phyloP scores from a whole-genome alignment of 306 rosid species.

The Cicer cuneatum region DNA sequence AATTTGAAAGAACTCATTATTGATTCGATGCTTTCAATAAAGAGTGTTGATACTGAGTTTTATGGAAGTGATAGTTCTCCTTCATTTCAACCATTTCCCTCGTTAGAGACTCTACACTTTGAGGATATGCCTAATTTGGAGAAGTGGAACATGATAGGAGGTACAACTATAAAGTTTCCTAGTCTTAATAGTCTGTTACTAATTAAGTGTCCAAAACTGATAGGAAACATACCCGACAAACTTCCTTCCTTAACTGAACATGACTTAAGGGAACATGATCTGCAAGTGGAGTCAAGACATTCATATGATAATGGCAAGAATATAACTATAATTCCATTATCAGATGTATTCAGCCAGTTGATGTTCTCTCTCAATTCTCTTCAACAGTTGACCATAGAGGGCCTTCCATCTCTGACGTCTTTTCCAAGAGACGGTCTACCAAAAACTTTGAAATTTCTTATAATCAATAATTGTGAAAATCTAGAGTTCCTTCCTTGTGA shows the following conservation, averaged over 20 bases:
- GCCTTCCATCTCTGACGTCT: neutral
- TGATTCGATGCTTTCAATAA: neutral
- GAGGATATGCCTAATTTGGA: constrained; percentile 17
- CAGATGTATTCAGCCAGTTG: neutral
- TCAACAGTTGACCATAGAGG: neutral
- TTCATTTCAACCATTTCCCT: constrained; percentile 41
- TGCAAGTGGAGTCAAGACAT: neutral
- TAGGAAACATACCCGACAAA: constrained; percentile 1
- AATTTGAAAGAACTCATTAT: constrained; percentile 17
- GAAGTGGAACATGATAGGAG: constrained; percentile 10
- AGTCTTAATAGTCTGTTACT: neutral
- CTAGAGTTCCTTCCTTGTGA: constrained; percentile 24
- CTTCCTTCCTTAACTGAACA: neutral
- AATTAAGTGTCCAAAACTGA: constrained; percentile 28
- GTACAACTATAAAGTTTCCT: neutral
- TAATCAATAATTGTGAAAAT: neutral
- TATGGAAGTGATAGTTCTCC: neutral
- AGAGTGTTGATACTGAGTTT: constrained; percentile 25
- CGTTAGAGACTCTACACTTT: neutral
- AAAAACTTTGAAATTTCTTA: neutral
- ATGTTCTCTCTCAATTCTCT: neutral
- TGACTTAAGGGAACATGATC: neutral
- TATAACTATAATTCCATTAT: neutral
- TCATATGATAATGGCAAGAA: neutral
- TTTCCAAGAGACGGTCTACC: constrained; percentile 31